phyloP scores from a whole-genome alignment of 2,329 filamentous ascomycete species.

The Polytolypa hystricis region DNA sequence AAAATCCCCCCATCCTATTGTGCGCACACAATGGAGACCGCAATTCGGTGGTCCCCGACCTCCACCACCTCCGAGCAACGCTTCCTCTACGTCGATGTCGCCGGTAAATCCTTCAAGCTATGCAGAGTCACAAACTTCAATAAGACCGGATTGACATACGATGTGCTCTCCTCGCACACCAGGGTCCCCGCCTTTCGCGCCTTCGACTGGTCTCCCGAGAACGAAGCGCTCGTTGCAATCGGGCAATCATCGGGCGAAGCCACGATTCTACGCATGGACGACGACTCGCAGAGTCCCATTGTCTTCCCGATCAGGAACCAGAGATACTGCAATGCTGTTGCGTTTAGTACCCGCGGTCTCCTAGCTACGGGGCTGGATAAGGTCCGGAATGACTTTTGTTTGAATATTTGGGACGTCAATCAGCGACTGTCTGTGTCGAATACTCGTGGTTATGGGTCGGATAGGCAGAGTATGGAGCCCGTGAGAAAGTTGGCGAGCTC shows the following conservation, averaged over 20 bases:
- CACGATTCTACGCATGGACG: slow-evolving; percentile 45
- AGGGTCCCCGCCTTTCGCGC: slow-evolving; percentile 51
- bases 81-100: slow-evolving; percentile 52
- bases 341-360: slow-evolving; percentile 46
- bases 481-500: slow-evolving; percentile 50
- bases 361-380: slow-evolving; percentile 52
- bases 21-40: slow-evolving; percentile 43
- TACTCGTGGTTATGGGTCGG: slow-evolving; percentile 19
- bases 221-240: slow-evolving; percentile 48
- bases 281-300: slow-evolving; percentile 34
- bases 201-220: slow-evolving; percentile 53
- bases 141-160: slow-evolving; percentile 36
- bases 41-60: slow-evolving; percentile 53
- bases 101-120: slow-evolving; percentile 47
- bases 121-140: slow-evolving; percentile 39
- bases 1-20: slow-evolving; percentile 1
- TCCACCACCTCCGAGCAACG: slow-evolving; percentile 42
- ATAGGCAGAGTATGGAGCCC: slow-evolving; percentile 33
- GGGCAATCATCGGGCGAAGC: slow-evolving; percentile 53
- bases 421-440: slow-evolving; percentile 30
- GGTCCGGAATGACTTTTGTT: slow-evolving; percentile 52
- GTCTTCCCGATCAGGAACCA: slow-evolving; percentile 51
- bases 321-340: slow-evolving; percentile 53
- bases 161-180: slow-evolving; percentile 41
- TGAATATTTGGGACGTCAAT: slow-evolving; percentile 55